Evolutionary conservation across 257 asterid species (phyloP).

Genomic region (Solanum pimpinellifolium): DNA sequence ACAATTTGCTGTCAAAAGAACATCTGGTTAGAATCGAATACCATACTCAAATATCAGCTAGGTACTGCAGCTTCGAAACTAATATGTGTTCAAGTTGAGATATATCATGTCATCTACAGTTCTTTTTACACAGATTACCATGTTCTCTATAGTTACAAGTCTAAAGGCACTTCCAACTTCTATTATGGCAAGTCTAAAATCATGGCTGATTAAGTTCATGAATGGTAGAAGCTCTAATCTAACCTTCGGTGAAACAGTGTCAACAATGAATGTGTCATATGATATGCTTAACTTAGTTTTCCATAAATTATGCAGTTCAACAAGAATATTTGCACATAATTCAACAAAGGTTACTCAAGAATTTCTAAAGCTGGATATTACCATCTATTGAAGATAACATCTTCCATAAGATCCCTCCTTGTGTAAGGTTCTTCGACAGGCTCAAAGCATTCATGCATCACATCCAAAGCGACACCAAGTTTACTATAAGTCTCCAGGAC

Average conservation of each 20-base stretch:
- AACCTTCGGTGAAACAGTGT: not conserved
- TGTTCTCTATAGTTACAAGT: not conserved
- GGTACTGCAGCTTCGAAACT: conserved; percentile 4
- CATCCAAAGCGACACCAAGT: conserved; percentile 52
- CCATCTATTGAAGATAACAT: conserved; percentile 58
- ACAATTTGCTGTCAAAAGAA: not conserved
- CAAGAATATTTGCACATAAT: not conserved
- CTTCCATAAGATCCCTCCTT: conserved; percentile 60
- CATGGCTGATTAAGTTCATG: not conserved
- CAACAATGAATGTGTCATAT: not conserved
- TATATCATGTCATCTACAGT: not conserved
- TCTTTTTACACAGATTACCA: not conserved
- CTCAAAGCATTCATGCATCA: conserved; percentile 84
- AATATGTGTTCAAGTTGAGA: not conserved
- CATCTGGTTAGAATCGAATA: not conserved
- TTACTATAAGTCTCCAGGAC: conserved; percentile 38
- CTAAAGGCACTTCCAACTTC: not conserved
- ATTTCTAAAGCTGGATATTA: conserved; percentile 9
- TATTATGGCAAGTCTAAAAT: not conserved
- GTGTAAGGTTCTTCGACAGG: conserved; percentile 62
- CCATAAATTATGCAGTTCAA: not conserved
- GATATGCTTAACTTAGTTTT: not conserved
- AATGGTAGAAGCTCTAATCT: not conserved
- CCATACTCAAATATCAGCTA: conserved; percentile 4
- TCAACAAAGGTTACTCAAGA: not conserved